A percentile compares a stretch with the other conserved stretches of the same genome.
Evolutionary conservation across 139 green algal species (phyloP).

Genomic region (Closterium sp.): DNA sequence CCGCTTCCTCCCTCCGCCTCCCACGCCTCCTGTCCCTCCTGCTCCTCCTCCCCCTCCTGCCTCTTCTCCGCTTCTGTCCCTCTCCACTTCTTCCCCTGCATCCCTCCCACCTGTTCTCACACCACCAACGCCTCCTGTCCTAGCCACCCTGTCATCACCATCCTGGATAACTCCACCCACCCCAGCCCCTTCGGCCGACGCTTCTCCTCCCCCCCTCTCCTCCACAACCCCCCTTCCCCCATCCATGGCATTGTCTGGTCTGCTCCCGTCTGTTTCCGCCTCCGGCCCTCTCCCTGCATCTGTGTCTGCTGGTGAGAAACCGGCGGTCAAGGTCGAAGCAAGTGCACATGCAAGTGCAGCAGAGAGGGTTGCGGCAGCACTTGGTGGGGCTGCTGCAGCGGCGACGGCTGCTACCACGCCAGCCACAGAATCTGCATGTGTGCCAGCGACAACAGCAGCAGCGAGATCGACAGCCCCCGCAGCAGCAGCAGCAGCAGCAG

Average conservation of each 20-base stretch:
- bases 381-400: too few relatives aligned
- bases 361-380: neutral
- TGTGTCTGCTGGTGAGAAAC: neutral
- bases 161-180: neutral
- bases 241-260: neutral
- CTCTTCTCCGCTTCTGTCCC: neutral
- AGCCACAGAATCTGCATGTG: too few relatives aligned
- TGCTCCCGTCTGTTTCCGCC: too few relatives aligned
- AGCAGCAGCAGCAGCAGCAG: neutral
- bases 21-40: neutral
- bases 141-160: neutral
- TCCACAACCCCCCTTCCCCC: neutral
- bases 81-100: neutral
- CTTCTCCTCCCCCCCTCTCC: neutral
- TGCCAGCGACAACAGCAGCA: neutral
- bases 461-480: neutral
- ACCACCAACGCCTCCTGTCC: neutral
- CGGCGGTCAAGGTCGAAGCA: neutral
- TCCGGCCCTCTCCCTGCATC: too few relatives aligned
- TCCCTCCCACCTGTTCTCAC: neutral
- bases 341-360: neutral
- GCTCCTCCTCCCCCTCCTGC: neutral
- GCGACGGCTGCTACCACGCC: too few relatives aligned
- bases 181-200: neutral
- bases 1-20: neutral